Evolutionary conservation across 352 stramenopile genomes (phyloP), one percentile per base, ranked within the genome.

Genomic region (Globisporangium mamillatum): DNA sequence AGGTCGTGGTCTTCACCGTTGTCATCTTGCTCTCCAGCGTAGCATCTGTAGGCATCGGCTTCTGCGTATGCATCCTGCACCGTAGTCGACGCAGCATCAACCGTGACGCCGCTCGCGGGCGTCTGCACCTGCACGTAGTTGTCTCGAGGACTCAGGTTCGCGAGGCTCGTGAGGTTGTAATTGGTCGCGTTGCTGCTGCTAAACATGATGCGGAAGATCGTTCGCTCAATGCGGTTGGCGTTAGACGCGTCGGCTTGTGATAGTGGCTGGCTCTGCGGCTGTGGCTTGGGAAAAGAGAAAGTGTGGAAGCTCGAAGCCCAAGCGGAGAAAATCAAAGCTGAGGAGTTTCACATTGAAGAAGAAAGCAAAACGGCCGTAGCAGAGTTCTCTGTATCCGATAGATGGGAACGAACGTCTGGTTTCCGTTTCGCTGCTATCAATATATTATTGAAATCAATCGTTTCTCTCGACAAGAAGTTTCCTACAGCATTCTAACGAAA

Each of bases 121-220:
- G 60, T 64, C 41, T 64, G 60, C 18, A 64, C 48, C 18, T 34
- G 22, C 60, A 64, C 60, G 60, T 56, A 64, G 24, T 56, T 64
- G 38, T 64, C 41, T 20, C 44, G 25, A 7, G 60, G 60, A 56
- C 60, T 64, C 22, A 64, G 46, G 41, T 64, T 64, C 22, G 41
- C 59, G 38, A 64, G 59, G 12, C 59, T 55, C 22, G 60, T 25
- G 20, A 64, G 36, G 38, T 32, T 52, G n/a, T 64, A 64, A 10
- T 63, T 63, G 41, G 16, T 63, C 20, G 9, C n/a, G 25, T 22
- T 64, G 57, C 10, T 63, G 32, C 57, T 46, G 34, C 27, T 32
- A 32, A 63, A 52, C 57, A 63, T 63, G 25, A 32, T 58, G 53
- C 12, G 25, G 1, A 12, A 9, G 20, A 20, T 62, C 10, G 41